These are phyloP conservation scores for Novymonas esmeraldas DNA, from an alignment of 208 protist species.

Conservation along the genomic window DNA sequence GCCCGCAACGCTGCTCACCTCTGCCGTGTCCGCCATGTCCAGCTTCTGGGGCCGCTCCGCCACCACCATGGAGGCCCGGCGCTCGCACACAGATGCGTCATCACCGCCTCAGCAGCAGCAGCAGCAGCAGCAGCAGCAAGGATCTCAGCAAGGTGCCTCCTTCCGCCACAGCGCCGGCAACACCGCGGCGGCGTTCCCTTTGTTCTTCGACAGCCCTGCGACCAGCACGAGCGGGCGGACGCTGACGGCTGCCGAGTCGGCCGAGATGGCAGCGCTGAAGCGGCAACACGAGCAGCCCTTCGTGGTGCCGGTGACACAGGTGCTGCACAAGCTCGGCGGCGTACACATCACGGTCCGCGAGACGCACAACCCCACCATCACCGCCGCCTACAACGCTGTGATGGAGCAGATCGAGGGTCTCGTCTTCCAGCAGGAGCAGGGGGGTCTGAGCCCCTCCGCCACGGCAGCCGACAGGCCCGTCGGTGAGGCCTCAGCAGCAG, in stretches of 20 bases:
- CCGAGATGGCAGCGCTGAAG: conserved; percentile 35
- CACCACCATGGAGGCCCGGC: conserved; percentile 5
- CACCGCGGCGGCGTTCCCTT: conserved; percentile 31
- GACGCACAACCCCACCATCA: conserved; percentile 42
- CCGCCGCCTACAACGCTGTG: conserved; percentile 26
- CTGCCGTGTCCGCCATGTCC: conserved; percentile 28
- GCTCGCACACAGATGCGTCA: too few species aligned
- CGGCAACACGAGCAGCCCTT: conserved; percentile 41
- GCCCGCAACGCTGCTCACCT: conserved; percentile 23
- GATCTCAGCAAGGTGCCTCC: conserved; percentile 6
- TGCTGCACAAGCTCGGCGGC: conserved; percentile 40
- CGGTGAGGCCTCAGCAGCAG: neutral
- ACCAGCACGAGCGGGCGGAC: conserved; percentile 21
- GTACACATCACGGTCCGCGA: conserved; percentile 43
- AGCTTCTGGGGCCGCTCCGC: conserved; percentile 34
- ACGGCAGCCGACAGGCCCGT: too few species aligned
- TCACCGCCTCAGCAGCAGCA: neutral
- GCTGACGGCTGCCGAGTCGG: conserved; percentile 17
- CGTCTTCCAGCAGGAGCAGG: conserved; percentile 23
- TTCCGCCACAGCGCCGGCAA: conserved; percentile 1
- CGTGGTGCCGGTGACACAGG: conserved; percentile 43
- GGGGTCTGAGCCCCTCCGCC: too few species aligned
- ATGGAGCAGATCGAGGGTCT: conserved; percentile 35
- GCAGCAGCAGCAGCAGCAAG: conserved; percentile 7
- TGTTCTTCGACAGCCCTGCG: conserved; percentile 50